Percentiles rank a stretch among this genome's conserved stretches.
Conservation (phyloP, 345 rosid species). For the Fremontodendron californicum region DNA sequence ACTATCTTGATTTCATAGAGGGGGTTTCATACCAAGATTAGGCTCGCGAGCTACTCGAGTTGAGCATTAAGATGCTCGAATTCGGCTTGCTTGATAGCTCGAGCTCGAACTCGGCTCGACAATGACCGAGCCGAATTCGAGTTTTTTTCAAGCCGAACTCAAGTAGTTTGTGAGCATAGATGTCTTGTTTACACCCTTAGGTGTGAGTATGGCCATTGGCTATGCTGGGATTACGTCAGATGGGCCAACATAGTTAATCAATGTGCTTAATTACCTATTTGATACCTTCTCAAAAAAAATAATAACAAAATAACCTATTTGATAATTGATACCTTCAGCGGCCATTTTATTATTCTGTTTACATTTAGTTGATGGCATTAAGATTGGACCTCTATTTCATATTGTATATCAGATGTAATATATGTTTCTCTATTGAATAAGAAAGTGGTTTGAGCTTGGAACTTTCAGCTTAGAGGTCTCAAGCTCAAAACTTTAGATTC, state of each 20-base stretch:
- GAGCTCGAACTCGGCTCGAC: too few relatives aligned
- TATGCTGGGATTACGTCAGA: background rate
- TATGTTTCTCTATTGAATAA: background rate
- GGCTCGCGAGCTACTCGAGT: too few relatives aligned
- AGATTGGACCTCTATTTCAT: background rate
- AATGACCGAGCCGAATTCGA: too few relatives aligned
- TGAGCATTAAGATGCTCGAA: too few relatives aligned
- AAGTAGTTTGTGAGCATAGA: too few relatives aligned
- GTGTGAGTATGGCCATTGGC: background rate
- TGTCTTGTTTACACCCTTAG: too few relatives aligned
- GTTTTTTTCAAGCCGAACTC: too few relatives aligned
- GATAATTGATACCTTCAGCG: too few relatives aligned
- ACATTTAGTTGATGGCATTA: background rate
- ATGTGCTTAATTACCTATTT: constrained; percentile 3
- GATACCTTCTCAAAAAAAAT: background rate
- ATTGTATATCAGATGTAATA: background rate
- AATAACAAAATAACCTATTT: background rate
- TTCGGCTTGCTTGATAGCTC: too few relatives aligned
- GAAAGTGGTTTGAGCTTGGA: background rate
- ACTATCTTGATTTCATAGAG: background rate
- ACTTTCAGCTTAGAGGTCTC: background rate
- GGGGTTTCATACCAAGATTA: background rate
- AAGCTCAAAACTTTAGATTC: background rate
- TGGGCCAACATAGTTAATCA: background rate
- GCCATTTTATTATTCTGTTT: background rate